Evolutionary conservation across 176 grass and related monocot species (phyloP), one percentile per base, ranked within the genome.

Genomic region (Metroxylon sagu): DNA sequence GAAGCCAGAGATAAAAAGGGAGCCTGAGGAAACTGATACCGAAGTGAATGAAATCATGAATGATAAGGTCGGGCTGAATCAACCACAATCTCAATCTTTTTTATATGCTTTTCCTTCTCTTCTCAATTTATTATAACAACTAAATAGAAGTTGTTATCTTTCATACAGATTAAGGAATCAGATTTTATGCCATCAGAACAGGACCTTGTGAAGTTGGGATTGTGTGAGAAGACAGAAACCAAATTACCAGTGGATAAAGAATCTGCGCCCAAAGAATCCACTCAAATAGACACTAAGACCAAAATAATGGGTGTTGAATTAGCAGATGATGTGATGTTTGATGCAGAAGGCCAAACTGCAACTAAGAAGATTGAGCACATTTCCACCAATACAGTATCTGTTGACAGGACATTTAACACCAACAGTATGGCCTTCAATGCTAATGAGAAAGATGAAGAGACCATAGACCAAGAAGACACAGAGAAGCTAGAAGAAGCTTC

Each of bases 101-200:
- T 54, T 39, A 68, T 66, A 6, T 67, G 17, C 21, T 29, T 26
- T 26, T 25, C 18, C 15, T 27, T 65, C 48, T 49, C 6, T n/a
- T 48, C 14, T 26, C 65, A 25, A 66, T 55, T 14, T 48, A 26
- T 73, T 69, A 54, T 30, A 54, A 72, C 21, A 72, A 17, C 54
- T 76, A 54, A 51, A 30, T 56, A 31, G 56, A 69, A 76, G 27
- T 64, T 62, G n/a, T 72, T 27, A 23, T 66, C 66, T 65, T 21
- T 21, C 10, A 52, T 90, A 68, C 65, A 92, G 80, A 67, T 53
- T 78, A 80, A 48, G 23, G 54, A 50, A 74, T 27, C 55, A 29
- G 78, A 74, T 66, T 55, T 1, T 48, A 65, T 48, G 63, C 8
- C 50, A 48, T 70, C 84, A 78, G 71, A 76, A 25, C 61, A 52